Conservation (phyloP, 805 yeast species). For the Metschnikowia cubensis region DNA sequence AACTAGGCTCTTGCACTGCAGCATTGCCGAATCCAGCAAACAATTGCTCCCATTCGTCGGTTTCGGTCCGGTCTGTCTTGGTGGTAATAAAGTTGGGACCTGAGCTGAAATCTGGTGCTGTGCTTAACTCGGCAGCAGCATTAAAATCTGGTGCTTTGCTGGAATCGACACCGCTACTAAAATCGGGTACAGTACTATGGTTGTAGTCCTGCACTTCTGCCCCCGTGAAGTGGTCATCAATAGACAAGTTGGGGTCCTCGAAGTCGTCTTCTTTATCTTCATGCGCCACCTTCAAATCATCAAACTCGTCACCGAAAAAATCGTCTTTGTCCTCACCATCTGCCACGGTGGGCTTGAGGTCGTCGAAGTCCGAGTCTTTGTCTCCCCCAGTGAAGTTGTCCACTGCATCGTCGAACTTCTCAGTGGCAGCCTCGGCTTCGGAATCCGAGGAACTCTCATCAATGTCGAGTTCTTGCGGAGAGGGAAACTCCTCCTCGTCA, state of each 20-base stretch:
- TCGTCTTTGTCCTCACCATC: slow-evolving; percentile 17
- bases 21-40: slow-evolving; percentile 82
- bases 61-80: slow-evolving; percentile 22
- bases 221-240: slow-evolving; percentile 42
- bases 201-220: slow-evolving; percentile 19
- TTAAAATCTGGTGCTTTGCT: neutral
- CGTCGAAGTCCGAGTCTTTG: slow-evolving; percentile 34
- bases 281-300: slow-evolving; percentile 34
- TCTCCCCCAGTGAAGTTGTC: slow-evolving; percentile 20
- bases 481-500: slow-evolving; percentile 53
- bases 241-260: slow-evolving; percentile 19
- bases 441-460: slow-evolving; percentile 47
- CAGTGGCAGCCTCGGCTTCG: slow-evolving; percentile 23
- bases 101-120: neutral
- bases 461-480: slow-evolving; percentile 52
- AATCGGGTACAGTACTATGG: slow-evolving; percentile 4
- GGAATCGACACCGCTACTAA: neutral
- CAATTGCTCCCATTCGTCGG: slow-evolving; percentile 91
- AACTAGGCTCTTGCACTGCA: neutral
- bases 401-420: slow-evolving; percentile 35
- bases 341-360: slow-evolving; percentile 31
- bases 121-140: neutral
- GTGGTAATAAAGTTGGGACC: slow-evolving; percentile 9
- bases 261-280: slow-evolving; percentile 26
- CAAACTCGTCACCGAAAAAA: slow-evolving; percentile 37